Evolutionary conservation across 2,329 filamentous ascomycete genomes (phyloP).

Genomic region (Ascochyta lentis): DNA sequence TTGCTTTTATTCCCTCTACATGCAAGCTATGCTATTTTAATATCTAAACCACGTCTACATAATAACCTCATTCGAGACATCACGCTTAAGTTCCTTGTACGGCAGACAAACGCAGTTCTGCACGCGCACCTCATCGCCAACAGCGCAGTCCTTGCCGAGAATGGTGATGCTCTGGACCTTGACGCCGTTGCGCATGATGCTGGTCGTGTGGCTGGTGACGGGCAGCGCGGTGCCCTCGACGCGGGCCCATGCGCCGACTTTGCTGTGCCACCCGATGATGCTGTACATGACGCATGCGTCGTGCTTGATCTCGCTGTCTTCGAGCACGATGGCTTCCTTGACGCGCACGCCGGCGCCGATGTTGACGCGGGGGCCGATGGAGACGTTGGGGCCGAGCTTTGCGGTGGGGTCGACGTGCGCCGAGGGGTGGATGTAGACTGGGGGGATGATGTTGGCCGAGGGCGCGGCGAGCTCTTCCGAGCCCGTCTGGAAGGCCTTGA

Average conservation of each 20-base stretch:
- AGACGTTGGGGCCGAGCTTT: conserved; percentile 96
- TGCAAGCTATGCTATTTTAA: no score
- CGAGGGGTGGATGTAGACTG: conserved; percentile 93
- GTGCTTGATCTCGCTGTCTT: conserved; percentile 95
- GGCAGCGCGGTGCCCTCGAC: conserved; percentile 94
- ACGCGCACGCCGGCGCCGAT: conserved; percentile 88
- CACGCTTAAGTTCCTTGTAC: conserved; percentile 97
- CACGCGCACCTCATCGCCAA: conserved; percentile 92
- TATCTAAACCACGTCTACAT: conserved; percentile 73
- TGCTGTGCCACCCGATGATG: conserved; percentile 96
- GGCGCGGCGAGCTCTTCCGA: conserved; percentile 82
- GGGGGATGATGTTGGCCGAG: conserved; percentile 85
- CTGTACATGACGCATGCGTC: conserved; percentile 95
- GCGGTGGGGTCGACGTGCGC: conserved; percentile 91
- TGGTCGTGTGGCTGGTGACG: conserved; percentile 86
- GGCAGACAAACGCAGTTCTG: conserved; percentile 98
- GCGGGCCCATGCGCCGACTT: conserved; percentile 95
- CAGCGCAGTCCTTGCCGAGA: conserved; percentile 91
- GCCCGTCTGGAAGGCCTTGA: conserved; percentile 85
- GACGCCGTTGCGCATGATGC: conserved; percentile 95
- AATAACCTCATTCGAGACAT: conserved; percentile 85
- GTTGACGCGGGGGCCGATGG: conserved; percentile 85
- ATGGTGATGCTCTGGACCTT: conserved; percentile 99
- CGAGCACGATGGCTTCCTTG: conserved; percentile 95
- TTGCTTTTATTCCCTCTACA: no score